phyloP scores from a whole-genome alignment of 352 stramenopile species.

The Blastocystis sp. region DNA sequence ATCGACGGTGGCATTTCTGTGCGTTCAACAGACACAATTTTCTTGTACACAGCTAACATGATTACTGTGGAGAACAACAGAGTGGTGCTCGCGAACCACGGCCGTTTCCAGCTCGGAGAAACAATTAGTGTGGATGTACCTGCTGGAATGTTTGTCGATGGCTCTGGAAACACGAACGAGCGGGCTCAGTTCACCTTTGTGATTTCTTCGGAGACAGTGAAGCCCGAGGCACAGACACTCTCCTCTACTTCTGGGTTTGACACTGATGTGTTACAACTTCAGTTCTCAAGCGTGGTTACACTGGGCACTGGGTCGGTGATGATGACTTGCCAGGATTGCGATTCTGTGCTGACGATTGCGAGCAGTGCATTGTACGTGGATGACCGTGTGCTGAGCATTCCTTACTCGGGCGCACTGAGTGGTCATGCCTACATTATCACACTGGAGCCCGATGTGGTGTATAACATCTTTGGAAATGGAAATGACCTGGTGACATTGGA shows the following conservation, averaged over 20 bases:
- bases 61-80: background rate
- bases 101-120: background rate
- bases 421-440: conserved; percentile 1
- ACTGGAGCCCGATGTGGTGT: background rate
- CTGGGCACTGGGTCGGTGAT: background rate
- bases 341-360: background rate
- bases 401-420: background rate
- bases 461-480: conserved; percentile 29
- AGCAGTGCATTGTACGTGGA: background rate
- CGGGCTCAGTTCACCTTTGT: background rate
- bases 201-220: background rate
- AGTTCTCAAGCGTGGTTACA: conserved; percentile 1
- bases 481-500: background rate
- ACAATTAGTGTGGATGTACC: conserved; percentile 5
- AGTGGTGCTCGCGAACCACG: background rate
- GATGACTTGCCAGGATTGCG: background rate
- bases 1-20: background rate
- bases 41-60: background rate
- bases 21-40: background rate
- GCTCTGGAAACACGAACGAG: background rate
- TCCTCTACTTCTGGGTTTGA: background rate
- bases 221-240: background rate
- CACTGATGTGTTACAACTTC: background rate
- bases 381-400: background rate
- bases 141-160: background rate